Percentiles rank a stretch among this genome's conserved stretches.
These are phyloP conservation scores for Vaccinium vitisidaea DNA, from an alignment of 148 eudicot genomes.

Conservation along the genomic window DNA sequence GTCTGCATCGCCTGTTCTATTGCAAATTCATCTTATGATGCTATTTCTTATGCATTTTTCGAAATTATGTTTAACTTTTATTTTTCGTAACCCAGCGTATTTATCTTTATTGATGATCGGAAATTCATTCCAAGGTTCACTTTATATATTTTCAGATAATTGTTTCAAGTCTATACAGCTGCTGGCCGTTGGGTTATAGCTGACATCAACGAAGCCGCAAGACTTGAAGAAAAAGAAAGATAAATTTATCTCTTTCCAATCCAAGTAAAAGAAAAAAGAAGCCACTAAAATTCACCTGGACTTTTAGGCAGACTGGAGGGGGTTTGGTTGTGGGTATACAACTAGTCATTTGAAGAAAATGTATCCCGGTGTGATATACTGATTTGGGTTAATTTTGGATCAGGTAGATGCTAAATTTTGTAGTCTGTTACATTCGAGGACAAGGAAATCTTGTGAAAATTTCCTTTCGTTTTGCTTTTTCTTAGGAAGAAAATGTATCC, in stretches of 20 bases:
- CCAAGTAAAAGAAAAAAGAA: constrained; percentile 2
- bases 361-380: background rate
- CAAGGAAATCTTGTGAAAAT: background rate
- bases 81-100: background rate
- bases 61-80: background rate
- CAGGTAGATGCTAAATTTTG: background rate
- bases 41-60: background rate
- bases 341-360: background rate
- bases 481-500: background rate
- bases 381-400: background rate
- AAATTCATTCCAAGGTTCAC: background rate
- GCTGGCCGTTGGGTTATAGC: background rate
- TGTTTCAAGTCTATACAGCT: background rate
- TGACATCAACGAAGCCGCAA: background rate
- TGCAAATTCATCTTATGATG: background rate
- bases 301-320: background rate
- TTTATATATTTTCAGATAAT: background rate
- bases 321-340: background rate
- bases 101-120: background rate
- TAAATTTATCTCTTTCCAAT: background rate
- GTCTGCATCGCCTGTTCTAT: background rate
- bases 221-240: background rate
- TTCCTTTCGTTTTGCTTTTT: background rate
- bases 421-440: background rate
- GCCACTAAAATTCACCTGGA: background rate